These are phyloP conservation scores for Mucor sp. DNA, from an alignment of 371 early-diverging fungal genomes.

Conservation along the genomic window DNA sequence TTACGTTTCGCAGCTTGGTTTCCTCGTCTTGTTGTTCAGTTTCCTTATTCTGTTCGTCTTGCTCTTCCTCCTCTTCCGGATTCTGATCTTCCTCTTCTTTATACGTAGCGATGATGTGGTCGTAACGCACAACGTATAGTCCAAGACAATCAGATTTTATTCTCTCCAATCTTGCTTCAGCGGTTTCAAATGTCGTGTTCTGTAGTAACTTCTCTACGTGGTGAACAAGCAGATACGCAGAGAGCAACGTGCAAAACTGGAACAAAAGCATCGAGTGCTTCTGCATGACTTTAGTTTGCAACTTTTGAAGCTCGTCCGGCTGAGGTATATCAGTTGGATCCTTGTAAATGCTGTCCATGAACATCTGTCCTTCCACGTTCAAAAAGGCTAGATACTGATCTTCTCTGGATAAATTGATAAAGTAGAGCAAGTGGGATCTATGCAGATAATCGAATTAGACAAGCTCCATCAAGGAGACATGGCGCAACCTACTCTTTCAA, in stretches of 20 bases:
- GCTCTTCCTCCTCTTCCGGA: neutral
- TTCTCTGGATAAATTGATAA: neutral
- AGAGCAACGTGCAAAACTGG: neutral
- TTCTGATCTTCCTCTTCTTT: neutral
- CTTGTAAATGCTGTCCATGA: too few species aligned
- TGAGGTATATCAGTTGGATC: neutral
- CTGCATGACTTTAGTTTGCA: neutral
- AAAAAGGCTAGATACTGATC: constrained; percentile 4
- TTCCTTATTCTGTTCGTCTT: neutral
- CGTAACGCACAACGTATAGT: neutral
- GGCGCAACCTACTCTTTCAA: neutral
- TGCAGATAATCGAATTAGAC: neutral
- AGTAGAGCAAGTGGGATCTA: neutral
- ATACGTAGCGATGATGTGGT: neutral
- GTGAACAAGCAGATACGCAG: neutral
- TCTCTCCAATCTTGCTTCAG: neutral
- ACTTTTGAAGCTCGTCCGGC: neutral
- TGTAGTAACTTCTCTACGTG: neutral
- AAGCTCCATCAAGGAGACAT: neutral
- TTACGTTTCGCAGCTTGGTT: too few species aligned
- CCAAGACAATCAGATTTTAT: neutral
- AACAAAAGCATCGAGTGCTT: neutral
- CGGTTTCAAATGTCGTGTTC: neutral
- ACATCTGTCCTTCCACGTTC: neutral
- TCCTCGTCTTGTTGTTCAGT: neutral